Percentiles rank a stretch among this genome's conserved stretches.
These are phyloP conservation scores for Arthrobotrys entomopaga DNA, from an alignment of 2,329 filamentous ascomycete species.

Conservation along the genomic window DNA sequence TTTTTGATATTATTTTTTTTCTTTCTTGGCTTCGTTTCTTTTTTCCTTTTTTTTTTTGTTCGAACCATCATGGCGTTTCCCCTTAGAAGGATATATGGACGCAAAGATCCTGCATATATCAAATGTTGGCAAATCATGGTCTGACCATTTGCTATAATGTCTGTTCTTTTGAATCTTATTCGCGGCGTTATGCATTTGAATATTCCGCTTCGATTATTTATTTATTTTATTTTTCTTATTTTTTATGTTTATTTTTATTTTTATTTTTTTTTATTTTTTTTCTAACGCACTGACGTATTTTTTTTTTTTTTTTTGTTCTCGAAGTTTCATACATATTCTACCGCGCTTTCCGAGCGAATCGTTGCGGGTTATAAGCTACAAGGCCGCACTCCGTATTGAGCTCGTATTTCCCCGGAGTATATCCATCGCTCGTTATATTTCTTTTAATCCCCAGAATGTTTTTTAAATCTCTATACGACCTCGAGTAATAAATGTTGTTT, in stretches of 20 bases:
- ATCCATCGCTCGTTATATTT: background rate
- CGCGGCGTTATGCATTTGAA: background rate
- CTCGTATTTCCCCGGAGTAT: constrained; percentile 15
- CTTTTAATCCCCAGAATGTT: background rate
- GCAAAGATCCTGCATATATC: constrained; percentile 34
- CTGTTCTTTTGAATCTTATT: constrained; percentile 10
- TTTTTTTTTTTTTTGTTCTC: constrained; percentile 11
- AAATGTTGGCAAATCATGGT: constrained; percentile 1
- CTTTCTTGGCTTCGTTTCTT: constrained; percentile 3
- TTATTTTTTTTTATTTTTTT: constrained; percentile 7
- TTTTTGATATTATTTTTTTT: constrained; percentile 30
- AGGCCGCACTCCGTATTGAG: background rate
- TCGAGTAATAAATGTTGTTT: no score
- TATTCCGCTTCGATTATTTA: constrained; percentile 19
- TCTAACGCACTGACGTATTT: constrained; percentile 23
- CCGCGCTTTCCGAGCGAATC: constrained; percentile 4
- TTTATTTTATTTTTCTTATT: constrained; percentile 7
- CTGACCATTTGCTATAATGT: constrained; percentile 8
- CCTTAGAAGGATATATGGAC: constrained; percentile 31
- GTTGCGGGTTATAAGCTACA: background rate
- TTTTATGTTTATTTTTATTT: constrained; percentile 7
- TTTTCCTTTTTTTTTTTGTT: background rate
- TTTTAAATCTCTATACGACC: background rate
- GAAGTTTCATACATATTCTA: constrained; percentile 37
- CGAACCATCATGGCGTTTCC: constrained; percentile 19